Conservation (phyloP, 805 yeast species). For the Pichia deserticola region DNA sequence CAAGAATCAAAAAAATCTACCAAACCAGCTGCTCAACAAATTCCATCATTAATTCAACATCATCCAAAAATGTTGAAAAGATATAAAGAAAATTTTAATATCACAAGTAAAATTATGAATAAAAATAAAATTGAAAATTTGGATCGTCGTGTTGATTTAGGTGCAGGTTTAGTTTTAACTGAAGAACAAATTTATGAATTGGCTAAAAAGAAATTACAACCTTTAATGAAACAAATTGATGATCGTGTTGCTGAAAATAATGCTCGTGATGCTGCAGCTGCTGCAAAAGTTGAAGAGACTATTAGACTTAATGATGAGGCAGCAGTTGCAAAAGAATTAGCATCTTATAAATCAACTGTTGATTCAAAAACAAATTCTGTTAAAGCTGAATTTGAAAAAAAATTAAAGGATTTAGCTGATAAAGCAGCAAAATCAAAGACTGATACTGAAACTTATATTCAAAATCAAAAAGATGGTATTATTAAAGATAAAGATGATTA, state of each 20-base stretch:
- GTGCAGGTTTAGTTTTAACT: conserved; percentile 47
- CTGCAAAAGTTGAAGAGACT: conserved; percentile 19
- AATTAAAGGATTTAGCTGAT: conserved; percentile 19
- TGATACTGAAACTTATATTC: conserved; percentile 33
- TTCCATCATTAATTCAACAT: conserved; percentile 30
- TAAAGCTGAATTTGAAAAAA: conserved; percentile 17
- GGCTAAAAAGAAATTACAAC: conserved; percentile 49
- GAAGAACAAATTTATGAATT: conserved; percentile 49
- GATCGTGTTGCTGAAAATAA: conserved; percentile 38
- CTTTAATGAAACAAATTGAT: conserved; percentile 44
- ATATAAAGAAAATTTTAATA: conserved; percentile 41
- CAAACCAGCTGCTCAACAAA: conserved; percentile 17
- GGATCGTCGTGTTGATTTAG: conserved; percentile 41
- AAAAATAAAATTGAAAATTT: conserved; percentile 40
- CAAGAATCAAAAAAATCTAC: conserved; percentile 5
- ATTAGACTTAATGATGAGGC: conserved; percentile 27
- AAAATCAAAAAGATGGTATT: conserved; percentile 35
- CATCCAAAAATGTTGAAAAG: conserved; percentile 39
- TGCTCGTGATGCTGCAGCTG: conserved; percentile 24
- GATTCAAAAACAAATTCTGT: conserved; percentile 34
- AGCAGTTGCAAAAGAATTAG: conserved; percentile 30
- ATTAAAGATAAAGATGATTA: conserved; percentile 38
- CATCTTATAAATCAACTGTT: conserved; percentile 31
- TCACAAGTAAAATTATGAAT: conserved; percentile 40
- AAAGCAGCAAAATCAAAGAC: conserved; percentile 24